Evolutionary conservation across 768 basidiomycete species (phyloP).

Genomic region (Kwoniella sp.): DNA sequence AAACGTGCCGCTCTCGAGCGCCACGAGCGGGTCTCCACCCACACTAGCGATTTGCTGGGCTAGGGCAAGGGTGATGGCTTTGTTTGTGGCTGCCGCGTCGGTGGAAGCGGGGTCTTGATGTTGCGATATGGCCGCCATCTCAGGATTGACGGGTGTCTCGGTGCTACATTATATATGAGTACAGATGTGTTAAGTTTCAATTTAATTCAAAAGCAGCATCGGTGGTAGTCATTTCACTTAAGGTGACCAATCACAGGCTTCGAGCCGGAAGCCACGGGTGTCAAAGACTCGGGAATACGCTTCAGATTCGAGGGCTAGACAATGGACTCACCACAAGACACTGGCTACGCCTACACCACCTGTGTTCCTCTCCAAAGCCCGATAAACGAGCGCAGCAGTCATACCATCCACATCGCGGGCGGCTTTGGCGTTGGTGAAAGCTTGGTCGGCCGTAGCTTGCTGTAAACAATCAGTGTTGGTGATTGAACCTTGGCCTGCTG

Average conservation of each 20-base stretch:
- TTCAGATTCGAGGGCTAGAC: too few relatives aligned
- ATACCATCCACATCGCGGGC: constrained; percentile 63
- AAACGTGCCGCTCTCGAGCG: constrained; percentile 67
- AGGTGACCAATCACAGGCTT: too few relatives aligned
- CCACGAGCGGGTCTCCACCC: constrained; percentile 66
- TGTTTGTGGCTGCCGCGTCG: constrained; percentile 65
- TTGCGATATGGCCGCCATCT: constrained; percentile 67
- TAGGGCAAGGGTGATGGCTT: constrained; percentile 65
- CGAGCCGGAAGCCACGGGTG: too few relatives aligned
- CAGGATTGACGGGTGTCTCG: constrained; percentile 64
- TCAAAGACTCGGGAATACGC: too few relatives aligned
- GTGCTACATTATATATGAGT: constrained; percentile 62
- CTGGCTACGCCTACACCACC: constrained; percentile 53
- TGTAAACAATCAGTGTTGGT: constrained; percentile 68
- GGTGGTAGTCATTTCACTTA: too few relatives aligned
- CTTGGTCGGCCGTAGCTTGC: constrained; percentile 68
- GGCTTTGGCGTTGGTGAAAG: constrained; percentile 73
- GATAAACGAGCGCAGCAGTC: constrained; percentile 65
- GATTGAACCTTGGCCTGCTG: constrained; percentile 62
- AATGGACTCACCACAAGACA: constrained; percentile 33
- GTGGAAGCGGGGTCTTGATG: constrained; percentile 69
- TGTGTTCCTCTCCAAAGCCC: constrained; percentile 70
- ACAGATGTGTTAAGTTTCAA: too few relatives aligned
- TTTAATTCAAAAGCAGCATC: too few relatives aligned
- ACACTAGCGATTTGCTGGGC: constrained; percentile 68